A percentile compares a stretch with the other conserved stretches of the same genome.
Conservation (phyloP, 73 alveolate genomes). For the Chromera velia region DNA sequence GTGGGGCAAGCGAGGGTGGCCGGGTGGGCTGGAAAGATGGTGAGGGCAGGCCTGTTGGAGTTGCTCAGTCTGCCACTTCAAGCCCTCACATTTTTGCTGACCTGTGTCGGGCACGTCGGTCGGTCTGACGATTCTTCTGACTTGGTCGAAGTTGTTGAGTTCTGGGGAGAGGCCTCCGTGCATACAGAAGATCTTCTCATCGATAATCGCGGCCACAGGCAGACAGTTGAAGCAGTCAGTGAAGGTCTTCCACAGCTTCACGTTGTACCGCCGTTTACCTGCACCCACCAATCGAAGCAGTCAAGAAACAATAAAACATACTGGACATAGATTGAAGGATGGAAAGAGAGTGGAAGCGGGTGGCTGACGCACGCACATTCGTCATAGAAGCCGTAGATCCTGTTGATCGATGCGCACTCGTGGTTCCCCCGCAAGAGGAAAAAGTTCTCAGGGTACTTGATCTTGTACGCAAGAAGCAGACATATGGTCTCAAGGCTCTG, state of each 20-base stretch:
- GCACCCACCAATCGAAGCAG: not conserved
- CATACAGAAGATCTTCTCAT: slow-evolving; percentile 85
- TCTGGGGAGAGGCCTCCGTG: slow-evolving; percentile 97
- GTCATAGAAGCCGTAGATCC: slow-evolving; percentile 84
- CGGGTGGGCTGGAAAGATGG: too few species aligned
- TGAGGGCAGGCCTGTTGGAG: too few species aligned
- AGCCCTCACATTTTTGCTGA: not conserved
- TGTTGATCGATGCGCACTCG: slow-evolving; percentile 95
- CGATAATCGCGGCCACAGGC: slow-evolving; percentile 73
- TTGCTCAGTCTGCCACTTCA: too few species aligned
- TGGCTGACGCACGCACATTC: slow-evolving; percentile 71
- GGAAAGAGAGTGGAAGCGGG: too few species aligned
- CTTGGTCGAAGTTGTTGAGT: slow-evolving; percentile 77
- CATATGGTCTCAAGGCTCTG: slow-evolving; percentile 75
- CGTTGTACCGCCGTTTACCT: slow-evolving; percentile 62
- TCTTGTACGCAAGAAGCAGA: slow-evolving; percentile 62
- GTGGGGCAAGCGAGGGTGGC: too few species aligned
- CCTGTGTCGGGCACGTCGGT: slow-evolving; percentile 95
- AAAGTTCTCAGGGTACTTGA: slow-evolving; percentile 72
- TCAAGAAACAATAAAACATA: too few species aligned
- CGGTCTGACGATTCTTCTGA: slow-evolving; percentile 83
- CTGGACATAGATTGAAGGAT: too few species aligned
- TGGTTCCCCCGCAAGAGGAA: slow-evolving; percentile 85
- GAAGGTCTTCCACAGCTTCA: slow-evolving; percentile 76
- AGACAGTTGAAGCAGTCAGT: slow-evolving; percentile 67